Evolutionary conservation across 805 yeast genomes (phyloP).

Genomic region (Saccharomycopsis fibuligera): DNA sequence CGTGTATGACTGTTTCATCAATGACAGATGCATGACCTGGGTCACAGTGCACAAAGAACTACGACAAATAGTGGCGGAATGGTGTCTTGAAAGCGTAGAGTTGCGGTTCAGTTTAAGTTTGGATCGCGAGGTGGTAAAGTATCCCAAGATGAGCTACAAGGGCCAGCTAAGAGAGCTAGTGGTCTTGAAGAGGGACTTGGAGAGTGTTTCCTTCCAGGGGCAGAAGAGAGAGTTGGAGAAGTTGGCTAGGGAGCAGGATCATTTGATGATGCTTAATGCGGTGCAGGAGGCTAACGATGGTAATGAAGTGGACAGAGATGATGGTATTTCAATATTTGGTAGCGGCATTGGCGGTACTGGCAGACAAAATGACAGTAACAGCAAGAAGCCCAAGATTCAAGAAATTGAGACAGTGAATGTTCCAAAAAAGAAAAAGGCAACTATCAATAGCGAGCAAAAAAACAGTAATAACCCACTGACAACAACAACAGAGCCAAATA

Average conservation of each 20-base stretch:
- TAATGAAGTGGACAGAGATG: not conserved
- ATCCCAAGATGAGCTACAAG: conserved; percentile 70
- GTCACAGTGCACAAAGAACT: conserved; percentile 51
- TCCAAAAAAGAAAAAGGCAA: not conserved
- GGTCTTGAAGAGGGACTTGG: conserved; percentile 39
- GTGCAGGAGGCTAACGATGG: conserved; percentile 16
- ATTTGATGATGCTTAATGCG: conserved; percentile 22
- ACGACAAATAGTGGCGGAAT: conserved; percentile 63
- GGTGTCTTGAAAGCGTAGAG: conserved; percentile 81
- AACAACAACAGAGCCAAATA: not conserved
- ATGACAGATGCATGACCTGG: conserved; percentile 57
- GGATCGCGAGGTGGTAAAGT: conserved; percentile 51
- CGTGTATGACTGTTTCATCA: conserved; percentile 77
- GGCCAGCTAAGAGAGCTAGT: conserved; percentile 42
- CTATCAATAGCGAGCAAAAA: not conserved
- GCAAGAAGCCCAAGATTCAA: conserved; percentile 43
- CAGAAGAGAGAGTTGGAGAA: conserved; percentile 30
- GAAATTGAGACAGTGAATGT: conserved; percentile 36
- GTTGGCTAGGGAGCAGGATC: conserved; percentile 29
- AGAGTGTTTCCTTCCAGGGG: conserved; percentile 32
- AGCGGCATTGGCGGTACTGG: conserved; percentile 23
- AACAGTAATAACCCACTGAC: not conserved
- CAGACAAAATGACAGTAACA: no score
- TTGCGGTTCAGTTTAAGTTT: conserved; percentile 40
- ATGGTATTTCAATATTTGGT: conserved; percentile 14